phyloP scores from a whole-genome alignment of 2,329 filamentous ascomycete genomes.

The Trichoderma sp. region DNA sequence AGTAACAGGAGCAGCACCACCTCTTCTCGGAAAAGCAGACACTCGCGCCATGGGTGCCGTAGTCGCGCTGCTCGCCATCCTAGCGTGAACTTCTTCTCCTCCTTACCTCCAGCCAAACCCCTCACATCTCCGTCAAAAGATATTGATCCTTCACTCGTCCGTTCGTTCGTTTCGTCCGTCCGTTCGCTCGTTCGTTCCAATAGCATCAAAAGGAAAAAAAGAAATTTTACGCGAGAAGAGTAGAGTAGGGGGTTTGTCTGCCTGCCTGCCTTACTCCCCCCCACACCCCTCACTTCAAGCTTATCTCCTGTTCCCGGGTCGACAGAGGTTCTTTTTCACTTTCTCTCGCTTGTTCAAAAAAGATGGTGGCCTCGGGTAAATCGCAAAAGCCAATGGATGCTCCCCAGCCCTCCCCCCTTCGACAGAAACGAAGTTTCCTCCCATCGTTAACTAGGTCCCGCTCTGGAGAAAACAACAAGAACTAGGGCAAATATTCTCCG shows the following conservation, averaged over 20 bases:
- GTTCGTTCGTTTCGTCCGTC: not conserved
- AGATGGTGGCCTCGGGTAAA: not conserved
- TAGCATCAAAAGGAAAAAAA: not conserved
- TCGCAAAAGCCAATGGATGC: not conserved
- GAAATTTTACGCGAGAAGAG: not conserved
- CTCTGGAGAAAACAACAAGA: not conserved
- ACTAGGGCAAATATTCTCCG: not conserved
- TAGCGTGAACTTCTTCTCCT: not conserved
- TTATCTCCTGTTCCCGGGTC: not conserved
- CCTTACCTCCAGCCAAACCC: not conserved
- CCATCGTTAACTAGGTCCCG: not conserved
- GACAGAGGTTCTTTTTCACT: not conserved
- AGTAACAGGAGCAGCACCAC: slow-evolving; percentile 1
- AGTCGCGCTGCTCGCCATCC: not conserved
- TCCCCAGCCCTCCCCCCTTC: not conserved
- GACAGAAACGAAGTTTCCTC: not conserved
- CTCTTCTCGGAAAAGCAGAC: not conserved
- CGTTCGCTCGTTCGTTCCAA: not conserved
- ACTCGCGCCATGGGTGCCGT: not conserved
- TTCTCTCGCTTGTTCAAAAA: not conserved
- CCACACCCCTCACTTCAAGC: not conserved
- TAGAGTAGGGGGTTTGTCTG: not conserved
- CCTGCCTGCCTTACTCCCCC: not conserved
- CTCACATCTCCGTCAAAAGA: not conserved
- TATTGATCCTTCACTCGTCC: not conserved